A percentile compares a stretch with the other conserved stretches of the same genome.
Evolutionary conservation across 306 rosid species (phyloP).

Genomic region (Castanospermum australe): DNA sequence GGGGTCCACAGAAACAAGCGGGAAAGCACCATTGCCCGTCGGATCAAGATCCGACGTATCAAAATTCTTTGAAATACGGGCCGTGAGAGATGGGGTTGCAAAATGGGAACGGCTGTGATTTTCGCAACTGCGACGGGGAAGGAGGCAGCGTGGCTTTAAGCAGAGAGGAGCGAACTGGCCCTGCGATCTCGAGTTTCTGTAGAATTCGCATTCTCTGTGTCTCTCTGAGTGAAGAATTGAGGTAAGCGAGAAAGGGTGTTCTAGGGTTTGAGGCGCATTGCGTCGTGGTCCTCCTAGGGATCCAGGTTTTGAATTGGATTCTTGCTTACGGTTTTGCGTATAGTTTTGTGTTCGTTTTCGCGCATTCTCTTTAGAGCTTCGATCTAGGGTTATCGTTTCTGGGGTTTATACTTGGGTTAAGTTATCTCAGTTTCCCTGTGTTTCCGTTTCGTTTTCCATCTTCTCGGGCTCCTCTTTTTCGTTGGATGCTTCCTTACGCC

Average conservation of each 20-base stretch:
- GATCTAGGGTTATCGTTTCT: conserved; percentile 56
- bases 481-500: background rate
- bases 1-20: background rate
- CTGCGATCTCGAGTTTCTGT: conserved; percentile 15
- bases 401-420: conserved; percentile 47
- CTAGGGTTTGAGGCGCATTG: conserved; percentile 66
- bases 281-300: conserved; percentile 43
- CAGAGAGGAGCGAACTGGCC: conserved; percentile 29
- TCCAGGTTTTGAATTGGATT: conserved; percentile 68
- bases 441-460: conserved; percentile 1
- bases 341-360: conserved; percentile 21
- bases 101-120: conserved; percentile 39
- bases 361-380: conserved; percentile 27
- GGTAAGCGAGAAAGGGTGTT: conserved; percentile 40
- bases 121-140: conserved; percentile 15
- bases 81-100: conserved; percentile 35
- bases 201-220: background rate
- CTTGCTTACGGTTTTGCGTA: conserved; percentile 41
- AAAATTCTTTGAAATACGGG: background rate
- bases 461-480: background rate
- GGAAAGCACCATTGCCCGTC: background rate
- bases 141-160: conserved; percentile 50
- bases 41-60: conserved; percentile 33
- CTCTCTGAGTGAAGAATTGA: conserved; percentile 14
- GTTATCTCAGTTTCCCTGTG: background rate